These are phyloP conservation scores for Aspergillus sp. DNA, from an alignment of 2,329 filamentous ascomycete species.

Conservation along the genomic window DNA sequence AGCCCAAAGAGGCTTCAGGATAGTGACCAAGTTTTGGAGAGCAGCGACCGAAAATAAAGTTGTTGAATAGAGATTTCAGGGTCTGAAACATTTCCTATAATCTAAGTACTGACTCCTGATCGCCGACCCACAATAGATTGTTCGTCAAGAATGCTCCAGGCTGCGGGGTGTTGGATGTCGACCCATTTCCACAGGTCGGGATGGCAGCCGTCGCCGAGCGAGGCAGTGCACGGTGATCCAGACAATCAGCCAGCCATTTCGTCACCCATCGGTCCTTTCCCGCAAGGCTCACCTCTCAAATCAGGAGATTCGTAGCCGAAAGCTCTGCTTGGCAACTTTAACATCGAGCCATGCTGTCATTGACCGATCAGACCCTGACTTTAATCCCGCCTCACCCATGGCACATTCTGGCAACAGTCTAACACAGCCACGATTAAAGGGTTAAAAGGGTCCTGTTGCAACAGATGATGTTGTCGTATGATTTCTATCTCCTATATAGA, in stretches of 20 bases:
- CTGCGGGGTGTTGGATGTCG: neutral
- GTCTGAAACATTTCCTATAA: neutral
- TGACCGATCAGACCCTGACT: neutral
- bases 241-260: constrained; percentile 1
- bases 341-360: constrained; percentile 1
- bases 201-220: neutral
- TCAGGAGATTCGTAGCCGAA: neutral
- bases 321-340: neutral
- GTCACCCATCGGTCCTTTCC: neutral
- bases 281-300: constrained; percentile 28
- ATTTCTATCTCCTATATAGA: neutral
- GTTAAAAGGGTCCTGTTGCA: neutral
- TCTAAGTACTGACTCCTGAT: neutral
- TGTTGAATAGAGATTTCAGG: neutral
- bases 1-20: neutral
- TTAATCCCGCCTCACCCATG: neutral
- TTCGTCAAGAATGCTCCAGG: neutral
- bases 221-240: constrained; percentile 14
- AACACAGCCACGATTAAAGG: constrained; percentile 6
- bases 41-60: neutral
- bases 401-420: neutral
- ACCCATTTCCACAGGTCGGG: neutral
- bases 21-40: neutral
- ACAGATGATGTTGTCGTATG: neutral
- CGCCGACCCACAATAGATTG: neutral